These are phyloP conservation scores for Calocera cornea DNA, from an alignment of 768 basidiomycete genomes.

Conservation along the genomic window DNA sequence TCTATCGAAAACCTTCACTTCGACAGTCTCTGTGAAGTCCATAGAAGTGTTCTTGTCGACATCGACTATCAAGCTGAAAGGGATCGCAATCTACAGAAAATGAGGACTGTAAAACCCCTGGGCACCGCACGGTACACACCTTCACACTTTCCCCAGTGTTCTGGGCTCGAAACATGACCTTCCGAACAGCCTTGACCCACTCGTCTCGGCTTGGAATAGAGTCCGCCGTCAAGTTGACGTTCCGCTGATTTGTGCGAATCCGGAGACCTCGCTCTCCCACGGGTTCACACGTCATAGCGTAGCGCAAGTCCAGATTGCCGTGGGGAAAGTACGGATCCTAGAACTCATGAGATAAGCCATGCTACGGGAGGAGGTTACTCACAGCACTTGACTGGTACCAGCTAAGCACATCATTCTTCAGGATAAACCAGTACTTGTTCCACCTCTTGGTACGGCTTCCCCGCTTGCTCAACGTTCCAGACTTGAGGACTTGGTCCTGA, in stretches of 20 bases:
- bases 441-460: constrained; percentile 79
- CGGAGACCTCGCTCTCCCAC: constrained; percentile 66
- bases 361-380: constrained; percentile 19
- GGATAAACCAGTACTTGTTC: constrained; percentile 91
- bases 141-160: constrained; percentile 95
- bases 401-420: constrained; percentile 89
- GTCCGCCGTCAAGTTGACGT: constrained; percentile 56
- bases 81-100: constrained; percentile 66
- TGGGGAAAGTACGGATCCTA: constrained; percentile 97
- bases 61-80: constrained; percentile 77
- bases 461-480: constrained; percentile 78
- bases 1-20: constrained; percentile 65
- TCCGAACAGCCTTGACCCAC: constrained; percentile 91
- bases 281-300: constrained; percentile 79
- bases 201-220: constrained; percentile 75
- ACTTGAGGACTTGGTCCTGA: constrained; percentile 86
- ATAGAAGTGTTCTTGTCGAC: constrained; percentile 78
- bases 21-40: constrained; percentile 94
- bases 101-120: constrained; percentile 4
- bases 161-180: constrained; percentile 89
- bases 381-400: constrained; percentile 95
- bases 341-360: constrained; percentile 7
- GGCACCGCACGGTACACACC: constrained; percentile 29
- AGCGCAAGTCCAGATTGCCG: constrained; percentile 89
- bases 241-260: constrained; percentile 69